Base-by-base conservation (phyloP, 2,329 filamentous ascomycete species). In the Nemania diffusa region DNA sequence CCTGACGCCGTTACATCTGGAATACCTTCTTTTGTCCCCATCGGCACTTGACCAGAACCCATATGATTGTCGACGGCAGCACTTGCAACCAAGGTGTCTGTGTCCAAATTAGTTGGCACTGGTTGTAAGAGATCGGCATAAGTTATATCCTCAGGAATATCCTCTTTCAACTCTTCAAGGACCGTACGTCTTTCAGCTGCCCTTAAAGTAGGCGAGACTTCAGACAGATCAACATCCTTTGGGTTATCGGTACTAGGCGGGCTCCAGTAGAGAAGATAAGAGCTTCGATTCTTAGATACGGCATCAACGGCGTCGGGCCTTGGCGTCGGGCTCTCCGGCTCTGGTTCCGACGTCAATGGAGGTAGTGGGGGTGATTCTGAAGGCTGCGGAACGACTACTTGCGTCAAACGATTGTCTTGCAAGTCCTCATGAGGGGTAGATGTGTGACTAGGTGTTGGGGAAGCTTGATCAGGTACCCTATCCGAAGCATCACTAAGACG, bases 221-320 rank as follows among this genome's bases (percentile, higher is more conserved):
- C 69, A 37, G 67, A 65, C 26, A 67, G 34, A 62, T 71, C 50
- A 48, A 46, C 46, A 64, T 72, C 64, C 7, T 50, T 62, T 46
- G 66, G 46, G 22, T 59, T 75, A 62, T 78, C 73, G 22, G 72
- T 65, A 6, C 78, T 77, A 15, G 78, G 75, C 2, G 83, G 79
- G 26, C 79, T 80, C 15, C 80, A 79, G 57, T 79, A 74, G 32
- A 83, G 71, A 17, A 83, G 71, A 70, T 82, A 81, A 13, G 80
- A 82, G 72, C 79, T 84, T 69, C 79, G 76, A 67, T 82, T 78
- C 70, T 82, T 82, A 6, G 79, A 81, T 65, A 78, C 80, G 17
- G 81, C 65, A 42, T 84, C 81, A 17, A 82, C 69, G 5, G 79
- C 77, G 29, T 78, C 78, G 22, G 80, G 79, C 42, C 84, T 67